phyloP scores from a whole-genome alignment of 257 asterid species.

The Scutellaria minor region DNA sequence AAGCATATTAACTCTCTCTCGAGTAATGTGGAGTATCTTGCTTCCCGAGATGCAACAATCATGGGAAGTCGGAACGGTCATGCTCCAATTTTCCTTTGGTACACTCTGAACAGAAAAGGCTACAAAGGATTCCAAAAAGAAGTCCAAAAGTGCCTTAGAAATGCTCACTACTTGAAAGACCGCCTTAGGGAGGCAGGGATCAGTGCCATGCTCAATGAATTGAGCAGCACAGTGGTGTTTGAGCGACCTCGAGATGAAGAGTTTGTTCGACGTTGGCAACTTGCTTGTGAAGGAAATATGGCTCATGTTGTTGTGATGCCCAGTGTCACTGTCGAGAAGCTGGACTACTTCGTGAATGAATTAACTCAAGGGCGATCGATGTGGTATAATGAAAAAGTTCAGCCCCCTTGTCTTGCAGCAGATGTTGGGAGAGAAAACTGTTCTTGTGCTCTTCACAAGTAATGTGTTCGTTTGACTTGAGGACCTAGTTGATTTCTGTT shows the following conservation, averaged over 20 bases:
- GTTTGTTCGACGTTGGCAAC: constrained; percentile 94
- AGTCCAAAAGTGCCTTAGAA: constrained; percentile 89
- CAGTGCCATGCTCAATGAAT: constrained; percentile 90
- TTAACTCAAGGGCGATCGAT: constrained; percentile 57
- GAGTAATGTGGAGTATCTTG: constrained; percentile 89
- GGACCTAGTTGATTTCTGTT: constrained; percentile 21
- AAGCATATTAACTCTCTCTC: constrained; percentile 76
- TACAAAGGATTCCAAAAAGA: constrained; percentile 95
- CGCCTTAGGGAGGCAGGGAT: constrained; percentile 73
- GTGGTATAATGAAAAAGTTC: constrained; percentile 63
- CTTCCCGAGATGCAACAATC: constrained; percentile 97
- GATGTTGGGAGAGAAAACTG: constrained; percentile 76
- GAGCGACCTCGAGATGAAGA: constrained; percentile 89
- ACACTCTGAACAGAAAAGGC: constrained; percentile 88
- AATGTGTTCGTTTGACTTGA: constrained; percentile 29
- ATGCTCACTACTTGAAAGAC: constrained; percentile 91
- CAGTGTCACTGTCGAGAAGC: constrained; percentile 74
- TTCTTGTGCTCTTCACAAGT: constrained; percentile 56
- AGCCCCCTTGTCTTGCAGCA: constrained; percentile 81
- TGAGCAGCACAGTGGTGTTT: constrained; percentile 95
- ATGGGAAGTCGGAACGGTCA: constrained; percentile 99
- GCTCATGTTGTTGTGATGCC: constrained; percentile 95
- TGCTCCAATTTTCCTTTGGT: constrained; percentile 97
- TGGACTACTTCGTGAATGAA: constrained; percentile 70
- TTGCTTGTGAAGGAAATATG: constrained; percentile 92